Evolutionary conservation across 2,329 filamentous ascomycete genomes (phyloP).

Genomic region (Rhytidhysteron rufulum): DNA sequence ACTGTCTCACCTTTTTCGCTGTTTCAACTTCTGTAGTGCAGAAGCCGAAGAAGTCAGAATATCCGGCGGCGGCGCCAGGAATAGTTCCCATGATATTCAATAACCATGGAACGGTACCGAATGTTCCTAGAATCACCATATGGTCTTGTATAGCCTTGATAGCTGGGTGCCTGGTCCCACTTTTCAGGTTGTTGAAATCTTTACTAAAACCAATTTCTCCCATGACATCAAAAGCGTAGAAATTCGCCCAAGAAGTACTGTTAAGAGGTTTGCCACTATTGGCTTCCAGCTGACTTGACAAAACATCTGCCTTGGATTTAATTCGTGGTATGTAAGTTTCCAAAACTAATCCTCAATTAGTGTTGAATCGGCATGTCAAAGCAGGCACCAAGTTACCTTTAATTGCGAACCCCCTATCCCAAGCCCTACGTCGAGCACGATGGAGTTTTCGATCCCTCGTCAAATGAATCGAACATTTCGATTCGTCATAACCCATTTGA

Average conservation of each 20-base stretch:
- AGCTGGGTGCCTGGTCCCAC: not conserved
- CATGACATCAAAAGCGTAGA: conserved; percentile 11
- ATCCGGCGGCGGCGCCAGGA: not conserved
- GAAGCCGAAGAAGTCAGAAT: not conserved
- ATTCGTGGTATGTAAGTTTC: not conserved
- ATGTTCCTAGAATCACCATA: not conserved
- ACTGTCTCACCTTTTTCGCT: not conserved
- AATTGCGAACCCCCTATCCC: conserved; percentile 20
- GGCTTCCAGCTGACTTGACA: not conserved
- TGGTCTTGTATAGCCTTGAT: not conserved
- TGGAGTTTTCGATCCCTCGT: conserved; percentile 18
- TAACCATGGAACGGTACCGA: not conserved
- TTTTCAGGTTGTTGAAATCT: conserved; percentile 8
- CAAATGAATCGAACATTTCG: conserved; percentile 18
- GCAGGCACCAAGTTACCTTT: not conserved
- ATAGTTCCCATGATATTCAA: not conserved
- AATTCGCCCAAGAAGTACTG: not conserved
- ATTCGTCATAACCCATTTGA: conserved; percentile 16
- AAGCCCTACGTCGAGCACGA: conserved; percentile 18
- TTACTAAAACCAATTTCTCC: conserved; percentile 11
- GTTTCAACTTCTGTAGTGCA: not conserved
- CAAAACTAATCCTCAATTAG: not conserved
- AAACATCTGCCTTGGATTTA: not conserved
- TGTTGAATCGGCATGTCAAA: not conserved
- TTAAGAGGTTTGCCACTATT: not conserved